phyloP scores from a whole-genome alignment of 2,329 filamentous ascomycete genomes.

The Endoconidiophora laricicola region DNA sequence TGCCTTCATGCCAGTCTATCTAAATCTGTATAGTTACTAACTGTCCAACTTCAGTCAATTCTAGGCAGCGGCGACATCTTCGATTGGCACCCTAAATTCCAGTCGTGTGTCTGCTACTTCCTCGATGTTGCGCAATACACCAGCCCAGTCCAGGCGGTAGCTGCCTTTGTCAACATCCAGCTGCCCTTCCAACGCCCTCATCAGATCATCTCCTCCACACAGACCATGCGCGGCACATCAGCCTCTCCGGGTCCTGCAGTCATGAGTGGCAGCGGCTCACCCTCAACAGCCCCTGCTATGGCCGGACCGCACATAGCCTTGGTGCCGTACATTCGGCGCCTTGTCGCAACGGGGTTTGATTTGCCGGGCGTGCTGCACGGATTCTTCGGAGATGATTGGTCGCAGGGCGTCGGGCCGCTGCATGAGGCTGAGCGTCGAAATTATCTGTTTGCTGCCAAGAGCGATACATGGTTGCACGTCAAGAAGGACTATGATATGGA shows the following conservation, averaged over 20 bases:
- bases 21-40: not conserved
- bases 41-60: constrained; percentile 23
- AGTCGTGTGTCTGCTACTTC: constrained; percentile 82
- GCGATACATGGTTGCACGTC: constrained; percentile 72
- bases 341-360: constrained; percentile 86
- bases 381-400: constrained; percentile 94
- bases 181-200: constrained; percentile 61
- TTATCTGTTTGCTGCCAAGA: constrained; percentile 90
- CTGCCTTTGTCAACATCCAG: constrained; percentile 80
- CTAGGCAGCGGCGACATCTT: constrained; percentile 45
- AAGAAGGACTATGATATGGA: constrained; percentile 84
- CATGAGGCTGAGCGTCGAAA: constrained; percentile 85
- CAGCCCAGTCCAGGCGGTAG: constrained; percentile 67
- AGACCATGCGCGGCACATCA: constrained; percentile 16
- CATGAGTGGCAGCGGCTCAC: constrained; percentile 10
- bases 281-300: constrained; percentile 14
- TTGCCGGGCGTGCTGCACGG: constrained; percentile 73
- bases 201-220: constrained; percentile 17
- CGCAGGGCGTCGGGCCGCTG: constrained; percentile 58
- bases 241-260: constrained; percentile 21
- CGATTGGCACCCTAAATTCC: constrained; percentile 82
- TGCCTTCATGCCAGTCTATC: not conserved
- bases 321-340: constrained; percentile 74
- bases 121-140: constrained; percentile 80
- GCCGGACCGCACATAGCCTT: constrained; percentile 41